Percentiles rank a stretch among this genome's conserved stretches.
These are phyloP conservation scores for Linnemannia elongata DNA, from an alignment of 192 early-diverging fungal species.

Conservation along the genomic window DNA sequence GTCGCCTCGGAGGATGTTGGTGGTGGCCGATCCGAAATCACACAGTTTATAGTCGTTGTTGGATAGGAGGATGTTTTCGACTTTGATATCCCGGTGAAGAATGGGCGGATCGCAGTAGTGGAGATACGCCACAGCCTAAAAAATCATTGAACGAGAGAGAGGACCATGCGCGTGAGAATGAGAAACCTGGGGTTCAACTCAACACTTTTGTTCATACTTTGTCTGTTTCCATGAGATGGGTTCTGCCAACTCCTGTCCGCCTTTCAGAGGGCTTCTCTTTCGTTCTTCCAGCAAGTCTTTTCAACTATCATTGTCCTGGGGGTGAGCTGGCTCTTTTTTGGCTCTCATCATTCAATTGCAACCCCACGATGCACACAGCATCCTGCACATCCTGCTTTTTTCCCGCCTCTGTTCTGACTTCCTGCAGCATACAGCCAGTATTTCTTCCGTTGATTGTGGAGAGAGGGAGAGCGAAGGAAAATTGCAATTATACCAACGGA, in stretches of 20 bases:
- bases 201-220: not conserved
- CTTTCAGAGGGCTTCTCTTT: too few species aligned
- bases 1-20: conserved; percentile 60
- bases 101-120: conserved; percentile 88
- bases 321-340: too few species aligned
- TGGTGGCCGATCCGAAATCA: conserved; percentile 95
- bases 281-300: too few species aligned
- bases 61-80: conserved; percentile 86
- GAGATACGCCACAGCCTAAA: conserved; percentile 89
- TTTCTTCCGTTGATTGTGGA: not conserved
- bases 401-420: not conserved
- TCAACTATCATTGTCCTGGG: too few species aligned
- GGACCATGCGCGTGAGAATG: not conserved
- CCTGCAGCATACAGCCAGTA: not conserved
- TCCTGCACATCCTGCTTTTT: too few species aligned
- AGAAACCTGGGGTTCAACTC: not conserved
- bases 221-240: not conserved
- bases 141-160: not conserved
- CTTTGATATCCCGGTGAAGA: conserved; percentile 88
- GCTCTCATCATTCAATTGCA: too few species aligned
- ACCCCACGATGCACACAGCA: too few species aligned
- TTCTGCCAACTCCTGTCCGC: not conserved
- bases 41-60: conserved; percentile 86
- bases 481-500: not conserved
- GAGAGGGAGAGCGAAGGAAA: not conserved